Percentiles rank a stretch among this genome's conserved stretches.
Conservation (phyloP, 306 rosid species). For the Quercus rubra region DNA sequence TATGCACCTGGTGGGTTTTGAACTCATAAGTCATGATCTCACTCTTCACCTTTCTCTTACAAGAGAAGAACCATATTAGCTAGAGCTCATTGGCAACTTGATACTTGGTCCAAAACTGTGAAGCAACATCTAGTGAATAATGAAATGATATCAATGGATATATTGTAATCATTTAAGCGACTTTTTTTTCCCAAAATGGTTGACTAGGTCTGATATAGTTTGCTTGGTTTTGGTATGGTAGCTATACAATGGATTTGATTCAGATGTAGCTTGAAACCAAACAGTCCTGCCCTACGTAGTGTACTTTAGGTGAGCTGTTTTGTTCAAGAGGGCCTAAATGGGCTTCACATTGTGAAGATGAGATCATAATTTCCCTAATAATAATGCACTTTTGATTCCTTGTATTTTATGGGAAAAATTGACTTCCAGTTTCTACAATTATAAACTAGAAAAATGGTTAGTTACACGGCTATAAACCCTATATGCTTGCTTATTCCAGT, state of each 20-base stretch:
- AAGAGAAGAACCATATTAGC: too few species aligned
- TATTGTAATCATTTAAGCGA: background rate
- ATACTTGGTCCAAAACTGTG: background rate
- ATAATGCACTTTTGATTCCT: background rate
- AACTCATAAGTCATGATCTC: too few species aligned
- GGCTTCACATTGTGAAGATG: background rate
- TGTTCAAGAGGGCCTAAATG: too few species aligned
- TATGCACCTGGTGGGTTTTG: too few species aligned
- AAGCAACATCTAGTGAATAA: background rate
- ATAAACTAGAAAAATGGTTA: background rate
- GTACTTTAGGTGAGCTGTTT: background rate
- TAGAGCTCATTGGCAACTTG: too few species aligned
- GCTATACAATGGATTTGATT: background rate
- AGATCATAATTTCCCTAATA: background rate
- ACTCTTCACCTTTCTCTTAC: too few species aligned
- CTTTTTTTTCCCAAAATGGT: background rate
- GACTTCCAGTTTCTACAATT: background rate
- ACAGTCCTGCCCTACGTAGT: background rate
- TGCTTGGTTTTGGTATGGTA: background rate
- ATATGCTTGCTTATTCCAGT: background rate
- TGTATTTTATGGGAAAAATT: background rate
- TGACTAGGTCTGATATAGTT: background rate
- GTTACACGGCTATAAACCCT: background rate
- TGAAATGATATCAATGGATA: background rate
- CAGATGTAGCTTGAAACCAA: background rate